These are phyloP conservation scores for Saccharomycopsis babjevae DNA, from an alignment of 805 yeast genomes.

Conservation along the genomic window DNA sequence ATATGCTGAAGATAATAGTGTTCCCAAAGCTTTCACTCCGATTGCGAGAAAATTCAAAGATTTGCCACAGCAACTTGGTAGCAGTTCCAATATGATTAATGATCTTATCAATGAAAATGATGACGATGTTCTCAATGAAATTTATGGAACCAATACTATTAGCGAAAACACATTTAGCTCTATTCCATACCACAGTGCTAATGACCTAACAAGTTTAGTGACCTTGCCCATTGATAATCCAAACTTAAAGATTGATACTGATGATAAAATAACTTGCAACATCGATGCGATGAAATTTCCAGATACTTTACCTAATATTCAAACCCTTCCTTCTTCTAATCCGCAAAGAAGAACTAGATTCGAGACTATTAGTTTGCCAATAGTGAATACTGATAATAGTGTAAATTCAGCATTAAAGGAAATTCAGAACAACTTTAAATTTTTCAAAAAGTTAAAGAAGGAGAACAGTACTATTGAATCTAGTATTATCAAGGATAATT, in stretches of 20 bases:
- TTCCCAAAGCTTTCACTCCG: background rate
- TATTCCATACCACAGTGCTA: background rate
- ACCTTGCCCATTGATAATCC: background rate
- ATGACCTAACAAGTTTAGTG: background rate
- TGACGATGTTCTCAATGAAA: background rate
- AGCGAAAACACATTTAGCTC: background rate
- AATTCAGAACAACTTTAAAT: background rate
- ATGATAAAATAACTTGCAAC: background rate
- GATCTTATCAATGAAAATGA: background rate
- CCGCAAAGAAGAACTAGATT: background rate
- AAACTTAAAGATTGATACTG: background rate
- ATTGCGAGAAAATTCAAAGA: background rate
- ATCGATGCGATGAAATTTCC: background rate
- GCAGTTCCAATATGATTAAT: background rate
- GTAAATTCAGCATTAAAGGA: background rate
- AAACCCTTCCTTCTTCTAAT: background rate
- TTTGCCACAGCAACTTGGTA: background rate
- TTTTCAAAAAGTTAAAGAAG: background rate
- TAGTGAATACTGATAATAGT: background rate
- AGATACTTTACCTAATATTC: background rate
- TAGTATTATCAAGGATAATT: background rate
- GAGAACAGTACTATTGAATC: background rate
- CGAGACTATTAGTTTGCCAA: conserved; percentile 11
- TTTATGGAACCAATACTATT: background rate
- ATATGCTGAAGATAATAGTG: background rate